Conservation (phyloP, 306 rosid genomes). For the Datisca glomerata region DNA sequence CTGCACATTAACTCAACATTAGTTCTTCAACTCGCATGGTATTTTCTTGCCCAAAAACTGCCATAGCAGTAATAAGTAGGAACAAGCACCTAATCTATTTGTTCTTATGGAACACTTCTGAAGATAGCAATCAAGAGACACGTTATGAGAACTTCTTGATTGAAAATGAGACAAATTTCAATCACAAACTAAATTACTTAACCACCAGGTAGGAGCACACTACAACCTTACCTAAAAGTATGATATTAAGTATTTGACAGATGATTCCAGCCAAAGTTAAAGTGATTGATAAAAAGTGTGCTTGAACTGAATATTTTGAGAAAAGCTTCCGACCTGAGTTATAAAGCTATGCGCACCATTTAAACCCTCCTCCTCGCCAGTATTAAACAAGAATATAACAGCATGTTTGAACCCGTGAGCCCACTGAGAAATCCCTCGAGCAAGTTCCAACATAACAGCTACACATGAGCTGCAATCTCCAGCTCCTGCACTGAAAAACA, state of each 20-base stretch:
- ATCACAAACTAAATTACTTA: too few species aligned
- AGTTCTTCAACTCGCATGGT: slow-evolving; percentile 8
- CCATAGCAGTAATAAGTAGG: neutral
- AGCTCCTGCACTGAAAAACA: slow-evolving; percentile 76
- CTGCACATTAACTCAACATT: slow-evolving; percentile 34
- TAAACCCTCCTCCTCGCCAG: slow-evolving; percentile 98
- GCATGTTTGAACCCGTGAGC: slow-evolving; percentile 81
- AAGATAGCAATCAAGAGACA: too few species aligned
- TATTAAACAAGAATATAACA: slow-evolving; percentile 84
- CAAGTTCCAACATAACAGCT: slow-evolving; percentile 91
- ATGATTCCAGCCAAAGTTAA: too few species aligned
- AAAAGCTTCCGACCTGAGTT: slow-evolving; percentile 86
- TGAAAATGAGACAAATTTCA: too few species aligned
- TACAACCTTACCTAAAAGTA: too few species aligned
- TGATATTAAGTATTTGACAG: too few species aligned
- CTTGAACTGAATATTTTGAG: too few species aligned
- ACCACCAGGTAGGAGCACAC: too few species aligned
- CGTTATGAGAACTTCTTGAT: too few species aligned
- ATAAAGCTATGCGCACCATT: slow-evolving; percentile 95
- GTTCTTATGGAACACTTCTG: too few species aligned
- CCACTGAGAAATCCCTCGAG: slow-evolving; percentile 96
- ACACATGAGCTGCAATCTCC: slow-evolving; percentile 97
- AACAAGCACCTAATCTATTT: too few species aligned
- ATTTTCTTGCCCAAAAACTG: neutral
- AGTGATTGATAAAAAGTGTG: too few species aligned